A percentile compares a stretch with the other conserved stretches of the same genome.
Conservation (phyloP, 192 early-diverging fungal species). For the Gigaspora rosea region DNA sequence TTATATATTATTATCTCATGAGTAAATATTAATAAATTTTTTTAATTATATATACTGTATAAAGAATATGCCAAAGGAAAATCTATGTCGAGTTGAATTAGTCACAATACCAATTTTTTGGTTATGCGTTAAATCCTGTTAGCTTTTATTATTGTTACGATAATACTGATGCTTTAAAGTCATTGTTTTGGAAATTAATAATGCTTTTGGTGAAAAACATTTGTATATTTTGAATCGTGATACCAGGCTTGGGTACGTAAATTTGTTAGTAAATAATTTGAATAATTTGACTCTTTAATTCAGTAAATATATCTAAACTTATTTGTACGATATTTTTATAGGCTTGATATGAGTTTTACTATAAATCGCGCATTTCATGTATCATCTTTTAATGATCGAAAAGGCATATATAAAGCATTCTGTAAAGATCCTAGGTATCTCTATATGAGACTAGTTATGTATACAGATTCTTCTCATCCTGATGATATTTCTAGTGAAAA, state of each 20-base stretch:
- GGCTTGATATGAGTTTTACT: constrained; percentile 26
- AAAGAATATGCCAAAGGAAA: constrained; percentile 26
- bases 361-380: constrained; percentile 39
- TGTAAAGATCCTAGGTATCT: constrained; percentile 3
- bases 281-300: neutral
- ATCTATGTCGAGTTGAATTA: constrained; percentile 33
- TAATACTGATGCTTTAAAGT: too few relatives aligned
- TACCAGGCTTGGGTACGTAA: constrained; percentile 7
- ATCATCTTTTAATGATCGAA: constrained; percentile 42
- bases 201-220: too few relatives aligned
- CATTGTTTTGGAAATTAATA: too few relatives aligned
- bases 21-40: neutral
- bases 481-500: too few relatives aligned
- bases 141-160: too few relatives aligned
- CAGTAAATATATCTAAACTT: neutral
- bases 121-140: too few relatives aligned
- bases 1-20: too few relatives aligned
- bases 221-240: too few relatives aligned
- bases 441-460: constrained; percentile 22
- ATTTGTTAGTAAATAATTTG: neutral
- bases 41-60: neutral
- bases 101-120: constrained; percentile 55
- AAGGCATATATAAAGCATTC: constrained; percentile 30
- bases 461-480: too few relatives aligned
- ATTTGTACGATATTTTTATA: neutral